Base-by-base conservation (phyloP, 768 basidiomycete genomes). In the Peribolospora kevripleyi region DNA sequence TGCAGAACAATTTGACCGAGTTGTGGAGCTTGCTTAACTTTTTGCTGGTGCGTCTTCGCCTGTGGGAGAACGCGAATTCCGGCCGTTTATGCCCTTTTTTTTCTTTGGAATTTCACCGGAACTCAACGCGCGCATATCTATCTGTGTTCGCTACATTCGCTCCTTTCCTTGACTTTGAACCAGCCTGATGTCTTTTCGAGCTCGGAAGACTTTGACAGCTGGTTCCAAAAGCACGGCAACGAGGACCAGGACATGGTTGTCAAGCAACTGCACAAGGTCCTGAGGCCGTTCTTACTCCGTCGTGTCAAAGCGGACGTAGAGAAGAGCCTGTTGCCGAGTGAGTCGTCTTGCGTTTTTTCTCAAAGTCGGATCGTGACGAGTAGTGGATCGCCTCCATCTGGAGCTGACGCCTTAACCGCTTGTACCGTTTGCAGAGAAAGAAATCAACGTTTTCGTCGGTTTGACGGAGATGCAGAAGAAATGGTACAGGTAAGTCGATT, bases 381-480 rank as follows among this genome's bases (percentile, higher is more conserved):
- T 25, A 25, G 25, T 25, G 25, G 25, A 25, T 25, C 25, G 25
- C 25, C 25, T 25, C 25, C 25, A 25, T 1, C 25, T 25, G 25
- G 25, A 25, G 25, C 55, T 55, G 25, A 63, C 51, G 6, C 3
- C 14, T 40, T 53, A 48, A 48, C 37, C 51, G 45, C 61, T 85
- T 83, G 25, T 25, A 25, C 25, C 25, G 25, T 25, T 25, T 25
- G 1, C 25, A 25, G 25, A 97, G 71, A 97, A 95, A 71, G 93
- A 97, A 64, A 88, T 97, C 66, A 98, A 97, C 63, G 86, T 97
- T 48, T 98, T 97, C 56, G 83, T 98, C 52, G 90, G 90, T 52
- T 75, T 97, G 57, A 82, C 87, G 6, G 88, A 93, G 36, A 88
- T 98, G 86, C 93, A 98, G 66, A 72, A 87, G 39, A 95, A 90